Conservation (phyloP, 2,329 filamentous ascomycete species). For the Ophiostoma novo-ulmi region DNA sequence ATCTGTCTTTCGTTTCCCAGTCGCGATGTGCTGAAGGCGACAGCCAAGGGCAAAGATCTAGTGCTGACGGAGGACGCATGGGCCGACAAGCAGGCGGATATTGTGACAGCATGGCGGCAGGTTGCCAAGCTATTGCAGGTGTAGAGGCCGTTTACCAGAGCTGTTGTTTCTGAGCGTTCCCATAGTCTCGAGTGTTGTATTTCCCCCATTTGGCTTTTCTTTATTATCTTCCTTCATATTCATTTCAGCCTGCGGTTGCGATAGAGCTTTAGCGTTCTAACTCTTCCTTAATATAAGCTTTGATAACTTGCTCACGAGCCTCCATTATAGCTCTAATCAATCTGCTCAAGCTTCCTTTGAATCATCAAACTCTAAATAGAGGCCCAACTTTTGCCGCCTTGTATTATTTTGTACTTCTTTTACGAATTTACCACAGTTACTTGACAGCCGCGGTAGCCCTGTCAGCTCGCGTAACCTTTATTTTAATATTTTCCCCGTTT, state of each 20-base stretch:
- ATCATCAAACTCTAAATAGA: neutral
- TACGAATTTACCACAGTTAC: neutral
- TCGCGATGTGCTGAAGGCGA: neutral
- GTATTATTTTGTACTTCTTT: neutral
- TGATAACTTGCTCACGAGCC: neutral
- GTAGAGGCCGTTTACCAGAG: neutral
- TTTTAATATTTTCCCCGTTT: neutral
- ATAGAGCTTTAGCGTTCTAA: neutral
- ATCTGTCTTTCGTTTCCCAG: neutral
- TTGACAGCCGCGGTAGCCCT: neutral
- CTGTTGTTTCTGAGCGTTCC: neutral
- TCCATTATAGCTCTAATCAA: neutral
- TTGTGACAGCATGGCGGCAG: constrained; percentile 28
- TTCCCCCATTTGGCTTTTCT: neutral
- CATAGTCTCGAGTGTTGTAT: neutral
- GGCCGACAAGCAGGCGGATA: constrained; percentile 25
- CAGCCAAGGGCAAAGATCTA: constrained; percentile 24
- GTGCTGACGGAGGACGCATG: constrained; percentile 25
- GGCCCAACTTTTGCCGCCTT: neutral
- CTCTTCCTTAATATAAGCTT: constrained; percentile 1
- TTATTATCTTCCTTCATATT: neutral
- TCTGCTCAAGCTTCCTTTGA: neutral
- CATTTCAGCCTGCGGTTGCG: neutral
- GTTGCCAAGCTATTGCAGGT: constrained; percentile 22
- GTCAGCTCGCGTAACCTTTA: neutral